Conservation (phyloP, 2,329 filamentous ascomycete genomes). For the Aaosphaeria pasadenensis region DNA sequence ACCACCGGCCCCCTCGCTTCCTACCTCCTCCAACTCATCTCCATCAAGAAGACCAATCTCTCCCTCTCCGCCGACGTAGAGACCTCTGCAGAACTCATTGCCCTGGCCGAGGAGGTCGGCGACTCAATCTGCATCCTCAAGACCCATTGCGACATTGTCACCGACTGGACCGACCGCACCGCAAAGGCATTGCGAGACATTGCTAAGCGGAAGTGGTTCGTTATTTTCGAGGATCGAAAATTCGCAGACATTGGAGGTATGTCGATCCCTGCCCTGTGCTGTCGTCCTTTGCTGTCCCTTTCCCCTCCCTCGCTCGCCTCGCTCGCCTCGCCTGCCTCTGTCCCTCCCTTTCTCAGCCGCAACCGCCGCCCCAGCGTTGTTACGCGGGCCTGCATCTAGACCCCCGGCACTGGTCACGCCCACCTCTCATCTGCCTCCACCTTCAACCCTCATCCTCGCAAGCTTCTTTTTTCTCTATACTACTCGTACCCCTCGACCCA, state of each 20-base stretch:
- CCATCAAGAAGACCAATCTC: slow-evolving; percentile 51
- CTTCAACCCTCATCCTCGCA: neutral
- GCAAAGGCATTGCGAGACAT: slow-evolving; percentile 48
- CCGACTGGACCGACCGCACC: slow-evolving; percentile 58
- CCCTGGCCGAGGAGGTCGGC: slow-evolving; percentile 57
- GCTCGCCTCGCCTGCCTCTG: neutral
- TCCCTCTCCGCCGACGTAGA: slow-evolving; percentile 58
- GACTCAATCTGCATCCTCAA: slow-evolving; percentile 61
- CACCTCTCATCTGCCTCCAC: neutral
- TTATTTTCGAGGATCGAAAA: slow-evolving; percentile 56
- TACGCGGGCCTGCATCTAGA: neutral
- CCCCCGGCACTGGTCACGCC: neutral
- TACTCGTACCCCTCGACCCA: no score
- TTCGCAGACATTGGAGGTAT: slow-evolving; percentile 56
- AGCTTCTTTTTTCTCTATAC: no score
- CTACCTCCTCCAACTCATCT: slow-evolving; percentile 49
- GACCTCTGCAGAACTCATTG: slow-evolving; percentile 54
- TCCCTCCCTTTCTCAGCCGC: neutral
- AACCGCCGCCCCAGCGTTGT: neutral
- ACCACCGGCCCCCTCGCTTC: slow-evolving; percentile 44
- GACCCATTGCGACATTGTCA: slow-evolving; percentile 61
- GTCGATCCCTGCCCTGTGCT: slow-evolving; percentile 4
- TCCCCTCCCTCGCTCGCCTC: neutral
- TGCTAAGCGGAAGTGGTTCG: slow-evolving; percentile 47
- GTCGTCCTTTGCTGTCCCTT: neutral